These are phyloP conservation scores for Rhynchosporium secalis DNA, from an alignment of 2,329 filamentous ascomycete species.

Conservation along the genomic window DNA sequence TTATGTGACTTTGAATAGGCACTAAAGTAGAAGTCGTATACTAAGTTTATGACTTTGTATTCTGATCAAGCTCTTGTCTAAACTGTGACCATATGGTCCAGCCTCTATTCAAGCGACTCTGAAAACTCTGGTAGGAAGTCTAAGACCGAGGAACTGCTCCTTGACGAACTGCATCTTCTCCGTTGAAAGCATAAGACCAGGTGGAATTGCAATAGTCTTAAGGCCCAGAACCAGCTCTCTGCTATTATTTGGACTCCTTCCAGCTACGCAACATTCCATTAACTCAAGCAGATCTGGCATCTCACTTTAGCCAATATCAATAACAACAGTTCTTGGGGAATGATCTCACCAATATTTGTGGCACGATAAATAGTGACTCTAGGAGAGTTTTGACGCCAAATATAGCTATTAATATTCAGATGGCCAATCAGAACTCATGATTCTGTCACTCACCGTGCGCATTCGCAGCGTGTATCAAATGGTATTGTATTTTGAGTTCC, in stretches of 20 bases:
- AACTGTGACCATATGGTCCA: too few species aligned
- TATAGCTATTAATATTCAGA: not conserved
- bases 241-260: slow-evolving; percentile 7
- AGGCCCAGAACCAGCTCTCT: slow-evolving; percentile 11
- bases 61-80: not conserved
- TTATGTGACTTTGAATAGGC: too few species aligned
- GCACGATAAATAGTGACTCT: slow-evolving; percentile 11
- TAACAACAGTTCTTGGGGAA: not conserved
- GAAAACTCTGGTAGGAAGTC: not conserved
- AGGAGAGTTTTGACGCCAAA: slow-evolving; percentile 4
- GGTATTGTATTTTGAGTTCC: slow-evolving; percentile 8
- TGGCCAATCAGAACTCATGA: not conserved
- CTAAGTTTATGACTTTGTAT: not conserved
- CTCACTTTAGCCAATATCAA: not conserved
- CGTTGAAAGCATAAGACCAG: slow-evolving; percentile 15
- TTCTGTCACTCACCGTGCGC: not conserved
- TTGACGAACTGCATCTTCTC: slow-evolving; percentile 18
- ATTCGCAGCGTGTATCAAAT: slow-evolving; percentile 14
- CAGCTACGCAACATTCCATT: slow-evolving; percentile 17
- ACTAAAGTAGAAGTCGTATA: too few species aligned
- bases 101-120: too few species aligned
- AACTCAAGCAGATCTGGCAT: slow-evolving; percentile 20
- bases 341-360: slow-evolving; percentile 6
- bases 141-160: slow-evolving; percentile 12
- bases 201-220: slow-evolving; percentile 19